Percentiles rank a stretch among this genome's conserved stretches.
phyloP scores from a whole-genome alignment of 2,329 filamentous ascomycete species.

The Paraphoma sp. region DNA sequence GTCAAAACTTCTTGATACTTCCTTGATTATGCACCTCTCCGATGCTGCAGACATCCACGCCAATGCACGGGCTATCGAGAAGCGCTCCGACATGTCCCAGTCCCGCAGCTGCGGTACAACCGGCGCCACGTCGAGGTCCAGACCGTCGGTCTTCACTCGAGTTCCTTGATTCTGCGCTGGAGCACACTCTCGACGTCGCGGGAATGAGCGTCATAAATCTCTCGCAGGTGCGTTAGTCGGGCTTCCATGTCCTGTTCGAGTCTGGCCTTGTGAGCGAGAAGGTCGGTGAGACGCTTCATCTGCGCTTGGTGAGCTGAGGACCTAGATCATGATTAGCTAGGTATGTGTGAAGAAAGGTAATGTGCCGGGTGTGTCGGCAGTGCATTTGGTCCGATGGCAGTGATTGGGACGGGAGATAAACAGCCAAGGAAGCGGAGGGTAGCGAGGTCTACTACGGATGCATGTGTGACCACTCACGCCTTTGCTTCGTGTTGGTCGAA shows the following conservation, averaged over 20 bases:
- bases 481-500: constrained; percentile 35
- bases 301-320: constrained; percentile 28
- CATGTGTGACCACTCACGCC: constrained; percentile 28
- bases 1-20: neutral
- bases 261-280: constrained; percentile 28
- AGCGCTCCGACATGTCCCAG: neutral
- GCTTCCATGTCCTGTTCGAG: constrained; percentile 34
- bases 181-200: constrained; percentile 30
- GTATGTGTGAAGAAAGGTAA: neutral
- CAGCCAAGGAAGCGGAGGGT: neutral
- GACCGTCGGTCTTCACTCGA: constrained; percentile 17
- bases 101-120: neutral
- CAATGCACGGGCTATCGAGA: neutral
- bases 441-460: neutral
- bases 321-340: constrained; percentile 17
- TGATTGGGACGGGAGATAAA: neutral
- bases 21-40: neutral
- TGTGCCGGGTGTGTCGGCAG: neutral
- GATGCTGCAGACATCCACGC: neutral
- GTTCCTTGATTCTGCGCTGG: constrained; percentile 23
- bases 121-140: neutral
- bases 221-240: constrained; percentile 21
- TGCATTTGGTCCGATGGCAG: neutral
- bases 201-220: constrained; percentile 28
- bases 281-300: constrained; percentile 27